Evolutionary conservation across 169 alveolate species (phyloP).

Genomic region (Plasmodium fragile): DNA sequence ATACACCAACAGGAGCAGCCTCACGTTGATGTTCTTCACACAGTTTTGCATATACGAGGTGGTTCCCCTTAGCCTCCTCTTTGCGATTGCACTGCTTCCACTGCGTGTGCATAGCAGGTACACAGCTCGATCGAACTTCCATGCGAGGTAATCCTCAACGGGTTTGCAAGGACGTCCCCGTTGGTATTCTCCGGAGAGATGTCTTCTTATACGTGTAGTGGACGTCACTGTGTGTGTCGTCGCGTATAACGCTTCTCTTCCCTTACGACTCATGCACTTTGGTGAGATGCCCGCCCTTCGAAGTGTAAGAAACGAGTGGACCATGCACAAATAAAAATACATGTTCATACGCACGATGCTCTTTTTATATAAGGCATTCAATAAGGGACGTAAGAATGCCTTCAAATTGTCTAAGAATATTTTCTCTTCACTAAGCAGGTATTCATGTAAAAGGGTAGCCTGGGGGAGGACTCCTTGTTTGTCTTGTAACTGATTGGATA

Average conservation of each 20-base stretch:
- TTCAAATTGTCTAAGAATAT: conserved; percentile 54
- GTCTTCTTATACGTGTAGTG: not conserved
- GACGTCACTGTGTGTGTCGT: not conserved
- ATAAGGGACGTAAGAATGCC: conserved; percentile 24
- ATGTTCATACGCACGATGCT: conserved; percentile 27
- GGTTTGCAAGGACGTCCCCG: not conserved
- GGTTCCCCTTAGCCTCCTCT: not conserved
- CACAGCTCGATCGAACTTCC: not conserved
- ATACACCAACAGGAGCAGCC: not conserved
- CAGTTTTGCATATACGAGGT: not conserved
- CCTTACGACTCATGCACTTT: not conserved
- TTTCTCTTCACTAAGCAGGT: not conserved
- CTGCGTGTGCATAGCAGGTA: not conserved
- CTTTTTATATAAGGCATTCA: conserved; percentile 12
- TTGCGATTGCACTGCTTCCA: not conserved
- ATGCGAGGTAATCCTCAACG: not conserved
- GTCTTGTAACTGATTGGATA: not conserved
- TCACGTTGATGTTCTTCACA: not conserved
- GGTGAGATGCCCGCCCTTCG: not conserved
- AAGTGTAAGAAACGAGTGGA: conserved; percentile 3
- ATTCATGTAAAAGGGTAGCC: not conserved
- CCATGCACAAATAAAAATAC: conserved; percentile 41
- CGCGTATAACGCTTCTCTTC: not conserved
- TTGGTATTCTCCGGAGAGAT: not conserved
- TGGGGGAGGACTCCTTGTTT: not conserved